phyloP scores from a whole-genome alignment of 1,139 yeast genomes.

The Arxiozyma slooffiae region DNA sequence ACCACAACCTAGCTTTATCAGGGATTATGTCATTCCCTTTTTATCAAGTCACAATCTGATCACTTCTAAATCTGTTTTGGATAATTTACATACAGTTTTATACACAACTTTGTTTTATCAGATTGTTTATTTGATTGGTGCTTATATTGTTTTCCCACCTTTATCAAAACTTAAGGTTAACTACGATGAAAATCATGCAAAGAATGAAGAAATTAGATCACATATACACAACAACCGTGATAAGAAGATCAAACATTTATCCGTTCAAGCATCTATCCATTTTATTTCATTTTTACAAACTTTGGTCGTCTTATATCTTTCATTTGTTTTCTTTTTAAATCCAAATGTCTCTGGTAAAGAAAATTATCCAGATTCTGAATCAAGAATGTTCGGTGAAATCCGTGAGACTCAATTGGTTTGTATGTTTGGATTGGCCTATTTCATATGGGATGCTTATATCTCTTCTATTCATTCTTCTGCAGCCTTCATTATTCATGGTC shows the following conservation, averaged over 20 bases:
- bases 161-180: slow-evolving; percentile 13
- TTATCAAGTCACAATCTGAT: slow-evolving; percentile 12
- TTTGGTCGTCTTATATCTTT: slow-evolving; percentile 24
- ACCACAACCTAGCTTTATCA: slow-evolving; percentile 15
- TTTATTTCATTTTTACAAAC: slow-evolving; percentile 29
- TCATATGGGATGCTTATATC: slow-evolving; percentile 78
- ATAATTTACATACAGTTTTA: slow-evolving; percentile 24
- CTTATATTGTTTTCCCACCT: slow-evolving; percentile 22
- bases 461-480: slow-evolving; percentile 50
- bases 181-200: slow-evolving; percentile 7
- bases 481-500: slow-evolving; percentile 79
- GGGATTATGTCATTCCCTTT: slow-evolving; percentile 12
- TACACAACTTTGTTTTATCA: slow-evolving; percentile 27
- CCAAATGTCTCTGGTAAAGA: slow-evolving; percentile 9
- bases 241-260: slow-evolving; percentile 10
- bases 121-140: slow-evolving; percentile 20
- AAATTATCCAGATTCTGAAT: slow-evolving; percentile 28
- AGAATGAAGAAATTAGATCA: slow-evolving; percentile 5
- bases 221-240: slow-evolving; percentile 4
- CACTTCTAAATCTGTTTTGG: slow-evolving; percentile 18
- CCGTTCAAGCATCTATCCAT: slow-evolving; percentile 27
- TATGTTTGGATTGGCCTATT: slow-evolving; percentile 73
- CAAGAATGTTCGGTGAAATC: slow-evolving; percentile 56
- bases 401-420: slow-evolving; percentile 67
- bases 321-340: slow-evolving; percentile 15